phyloP scores from a whole-genome alignment of 108 stramenopile genomes.

The Epithemia pelagica region DNA sequence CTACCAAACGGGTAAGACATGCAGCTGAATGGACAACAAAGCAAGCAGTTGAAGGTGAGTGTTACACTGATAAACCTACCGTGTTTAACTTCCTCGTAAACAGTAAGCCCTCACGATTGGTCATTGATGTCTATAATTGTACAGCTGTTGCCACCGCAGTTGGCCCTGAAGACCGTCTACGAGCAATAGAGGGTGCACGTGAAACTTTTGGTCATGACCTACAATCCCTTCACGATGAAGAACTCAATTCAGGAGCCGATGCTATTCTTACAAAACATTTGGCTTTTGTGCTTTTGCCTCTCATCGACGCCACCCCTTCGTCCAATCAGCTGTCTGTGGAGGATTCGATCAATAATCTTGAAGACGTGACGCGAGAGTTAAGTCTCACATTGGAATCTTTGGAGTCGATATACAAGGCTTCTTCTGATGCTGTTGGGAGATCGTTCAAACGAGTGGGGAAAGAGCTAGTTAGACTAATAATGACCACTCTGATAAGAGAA shows the following conservation, averaged over 20 bases:
- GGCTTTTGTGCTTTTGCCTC: constrained; percentile 14
- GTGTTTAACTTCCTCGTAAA: not conserved
- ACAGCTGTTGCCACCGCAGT: constrained; percentile 22
- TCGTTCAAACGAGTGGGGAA: constrained; percentile 39
- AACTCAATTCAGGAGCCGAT: constrained; percentile 42
- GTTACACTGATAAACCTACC: too few species aligned
- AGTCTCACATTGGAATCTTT: constrained; percentile 26
- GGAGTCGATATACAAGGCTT: constrained; percentile 43
- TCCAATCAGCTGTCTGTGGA: constrained; percentile 1
- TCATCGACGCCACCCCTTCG: constrained; percentile 9
- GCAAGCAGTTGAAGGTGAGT: constrained; percentile 18
- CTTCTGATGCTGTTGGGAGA: constrained; percentile 24
- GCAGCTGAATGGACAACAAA: constrained; percentile 12
- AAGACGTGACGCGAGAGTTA: constrained; percentile 19
- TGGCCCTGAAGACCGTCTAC: constrained; percentile 24
- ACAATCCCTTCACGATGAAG: constrained; percentile 33
- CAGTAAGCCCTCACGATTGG: not conserved
- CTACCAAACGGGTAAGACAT: constrained; percentile 6
- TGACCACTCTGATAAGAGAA: constrained; percentile 32
- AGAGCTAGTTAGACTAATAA: constrained; percentile 29
- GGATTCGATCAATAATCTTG: not conserved
- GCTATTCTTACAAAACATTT: constrained; percentile 43
- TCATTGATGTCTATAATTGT: not conserved
- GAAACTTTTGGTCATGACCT: constrained; percentile 39
- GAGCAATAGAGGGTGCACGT: constrained; percentile 27